A percentile compares a stretch with the other conserved stretches of the same genome.
These are phyloP conservation scores for Corymbia citriodora DNA, from an alignment of 441 rosid genomes.

Conservation along the genomic window DNA sequence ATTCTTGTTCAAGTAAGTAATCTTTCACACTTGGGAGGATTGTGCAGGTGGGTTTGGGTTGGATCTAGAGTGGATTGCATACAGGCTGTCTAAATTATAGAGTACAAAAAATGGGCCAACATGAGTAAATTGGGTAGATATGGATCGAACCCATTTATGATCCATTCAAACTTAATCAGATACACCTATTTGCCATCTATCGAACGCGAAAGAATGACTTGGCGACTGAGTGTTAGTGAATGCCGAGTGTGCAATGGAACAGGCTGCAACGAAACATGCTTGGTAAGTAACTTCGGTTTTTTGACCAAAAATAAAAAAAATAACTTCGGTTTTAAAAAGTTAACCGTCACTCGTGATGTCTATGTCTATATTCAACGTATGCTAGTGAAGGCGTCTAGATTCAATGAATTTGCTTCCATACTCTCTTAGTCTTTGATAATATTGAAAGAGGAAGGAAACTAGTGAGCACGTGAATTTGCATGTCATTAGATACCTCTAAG, in stretches of 20 bases:
- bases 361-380: neutral
- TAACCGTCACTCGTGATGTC: neutral
- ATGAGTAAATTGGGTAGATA: neutral
- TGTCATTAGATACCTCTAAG: neutral
- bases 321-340: neutral
- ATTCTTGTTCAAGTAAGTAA: neutral
- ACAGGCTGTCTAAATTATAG: neutral
- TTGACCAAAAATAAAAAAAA: neutral
- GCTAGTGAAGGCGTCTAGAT: neutral
- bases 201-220: neutral
- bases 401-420: neutral
- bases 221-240: rapidly evolving
- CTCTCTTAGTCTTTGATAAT: neutral
- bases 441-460: neutral
- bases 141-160: neutral
- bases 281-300: neutral
- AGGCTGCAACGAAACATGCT: neutral
- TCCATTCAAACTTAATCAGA: neutral
- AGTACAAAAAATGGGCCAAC: neutral
- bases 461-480: neutral
- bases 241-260: rapidly evolving
- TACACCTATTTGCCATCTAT: neutral
- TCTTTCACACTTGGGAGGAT: neutral
- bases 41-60: neutral
- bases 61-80: neutral